phyloP scores from a whole-genome alignment of 2,329 filamentous ascomycete species.

The Aureobasidium namibiae region DNA sequence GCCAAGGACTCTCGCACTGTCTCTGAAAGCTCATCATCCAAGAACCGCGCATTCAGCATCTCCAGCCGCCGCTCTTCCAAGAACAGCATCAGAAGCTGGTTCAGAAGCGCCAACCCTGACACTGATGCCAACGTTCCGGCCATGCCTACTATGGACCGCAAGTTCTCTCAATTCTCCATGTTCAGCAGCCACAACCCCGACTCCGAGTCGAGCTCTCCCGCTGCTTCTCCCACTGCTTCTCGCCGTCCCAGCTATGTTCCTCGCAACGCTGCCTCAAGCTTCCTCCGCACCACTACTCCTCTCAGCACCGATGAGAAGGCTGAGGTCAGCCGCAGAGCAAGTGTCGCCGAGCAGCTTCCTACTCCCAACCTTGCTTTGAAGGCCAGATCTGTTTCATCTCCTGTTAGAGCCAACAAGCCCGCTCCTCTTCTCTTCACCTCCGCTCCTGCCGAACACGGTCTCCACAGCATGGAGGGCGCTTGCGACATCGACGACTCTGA shows the following conservation, averaged over 20 bases:
- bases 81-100: slow-evolving; percentile 10
- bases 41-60: slow-evolving; percentile 5
- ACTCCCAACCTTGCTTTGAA: neutral
- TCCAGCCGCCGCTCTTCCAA: slow-evolving; percentile 10
- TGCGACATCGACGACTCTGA: slow-evolving; percentile 10
- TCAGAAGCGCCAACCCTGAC: slow-evolving; percentile 11
- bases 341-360: neutral
- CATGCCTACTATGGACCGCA: slow-evolving; percentile 10
- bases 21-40: neutral
- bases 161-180: slow-evolving; percentile 8
- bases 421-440: slow-evolving; percentile 3
- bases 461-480: slow-evolving; percentile 6
- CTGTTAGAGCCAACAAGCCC: neutral
- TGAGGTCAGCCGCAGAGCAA: slow-evolving; percentile 3
- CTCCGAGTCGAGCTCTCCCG: neutral
- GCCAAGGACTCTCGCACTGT: neutral
- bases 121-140: slow-evolving; percentile 3
- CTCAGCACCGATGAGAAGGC: slow-evolving; percentile 4
- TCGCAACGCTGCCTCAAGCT: slow-evolving; percentile 9
- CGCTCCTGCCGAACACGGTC: neutral
- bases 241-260: slow-evolving; percentile 13
- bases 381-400: neutral
- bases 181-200: slow-evolving; percentile 12
- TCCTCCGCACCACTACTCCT: slow-evolving; percentile 13
- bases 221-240: slow-evolving; percentile 4